Percentiles rank a stretch among this genome's conserved stretches.
phyloP scores from a whole-genome alignment of 768 basidiomycete genomes.

The Hypholoma sublateritium region DNA sequence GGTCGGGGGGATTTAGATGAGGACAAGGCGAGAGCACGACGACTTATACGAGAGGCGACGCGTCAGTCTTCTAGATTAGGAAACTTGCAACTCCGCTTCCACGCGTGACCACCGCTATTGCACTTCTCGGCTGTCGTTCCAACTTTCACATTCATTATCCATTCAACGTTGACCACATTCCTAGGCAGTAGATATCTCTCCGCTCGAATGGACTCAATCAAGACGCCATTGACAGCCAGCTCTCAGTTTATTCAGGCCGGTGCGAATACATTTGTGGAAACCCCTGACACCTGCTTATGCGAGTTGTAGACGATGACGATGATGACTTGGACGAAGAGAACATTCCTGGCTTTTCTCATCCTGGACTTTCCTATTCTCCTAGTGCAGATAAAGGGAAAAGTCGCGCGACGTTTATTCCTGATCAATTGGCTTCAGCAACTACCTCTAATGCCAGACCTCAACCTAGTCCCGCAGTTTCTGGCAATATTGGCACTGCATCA shows the following conservation, averaged over 20 bases:
- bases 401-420: conserved; percentile 53
- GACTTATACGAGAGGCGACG: conserved; percentile 20
- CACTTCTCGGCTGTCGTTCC: conserved; percentile 12
- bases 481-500: conserved; percentile 65
- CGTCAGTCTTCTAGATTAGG: conserved; percentile 27
- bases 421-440: conserved; percentile 46
- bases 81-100: conserved; percentile 27
- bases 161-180: not conserved
- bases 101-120: conserved; percentile 25
- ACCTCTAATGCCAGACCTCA: conserved; percentile 30
- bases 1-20: conserved; percentile 4
- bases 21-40: conserved; percentile 26
- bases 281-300: not conserved
- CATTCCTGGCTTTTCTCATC: conserved; percentile 79
- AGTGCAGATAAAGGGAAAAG: conserved; percentile 68
- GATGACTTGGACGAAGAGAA: conserved; percentile 82
- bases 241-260: conserved; percentile 85
- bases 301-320: conserved; percentile 54
- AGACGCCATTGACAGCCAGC: conserved; percentile 56
- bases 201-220: conserved; percentile 36
- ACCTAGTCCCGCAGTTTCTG: conserved; percentile 48
- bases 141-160: not conserved
- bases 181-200: not conserved
- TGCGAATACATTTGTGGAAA: conserved; percentile 16
- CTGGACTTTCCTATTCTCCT: conserved; percentile 46